Base-by-base conservation (phyloP, 768 basidiomycete genomes). In the Lactarius quietus region DNA sequence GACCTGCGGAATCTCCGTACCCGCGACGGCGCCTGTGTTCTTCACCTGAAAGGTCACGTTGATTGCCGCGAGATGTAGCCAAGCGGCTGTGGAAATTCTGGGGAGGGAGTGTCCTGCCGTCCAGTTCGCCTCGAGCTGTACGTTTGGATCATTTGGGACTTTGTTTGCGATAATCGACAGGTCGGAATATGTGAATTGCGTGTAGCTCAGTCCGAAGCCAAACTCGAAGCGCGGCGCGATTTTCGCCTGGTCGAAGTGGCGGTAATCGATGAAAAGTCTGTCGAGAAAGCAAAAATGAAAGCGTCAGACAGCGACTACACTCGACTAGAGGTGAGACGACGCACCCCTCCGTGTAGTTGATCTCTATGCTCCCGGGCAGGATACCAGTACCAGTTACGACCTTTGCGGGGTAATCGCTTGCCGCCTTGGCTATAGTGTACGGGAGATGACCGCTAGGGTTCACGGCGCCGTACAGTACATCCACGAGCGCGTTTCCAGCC, bases 131-230 rank as follows among this genome's bases (percentile, higher is more conserved):
- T 81, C 74, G 33, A 77, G 73, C 12, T 75, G 74, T 1, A 80
- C 71, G 14, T 78, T 74, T 3, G 74, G 76, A n/a, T 80, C 77
- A n/a, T n/a, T n/a, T n/a, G n/a, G n/a, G n/a, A n/a, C n/a, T n/a
- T n/a, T n/a, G n/a, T n/a, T 20, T 69, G 63, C 10, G 18, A 72
- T 73, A 36, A 91, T 75, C 3, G 78, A 68, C 14, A 95, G 77
- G 36, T 82, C 77, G 52, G 80, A 84, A 73, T 93, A 95, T 36
- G 82, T 75, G 74, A 95, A 98, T 2, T 76, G 82, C 43, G 95
- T 89, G 78, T 97, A 98, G 62, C 87, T 90, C 72, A 95, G 74
- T 0, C 95, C 95, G 73, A 87, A 95, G 6, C 95, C 95, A 73
- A 98, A 98, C 72, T 92, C 91, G 71, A 86, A 93, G 43, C 90